Base-by-base conservation (phyloP, 2,329 filamentous ascomycete genomes). In the Hymenoscyphus repandus region DNA sequence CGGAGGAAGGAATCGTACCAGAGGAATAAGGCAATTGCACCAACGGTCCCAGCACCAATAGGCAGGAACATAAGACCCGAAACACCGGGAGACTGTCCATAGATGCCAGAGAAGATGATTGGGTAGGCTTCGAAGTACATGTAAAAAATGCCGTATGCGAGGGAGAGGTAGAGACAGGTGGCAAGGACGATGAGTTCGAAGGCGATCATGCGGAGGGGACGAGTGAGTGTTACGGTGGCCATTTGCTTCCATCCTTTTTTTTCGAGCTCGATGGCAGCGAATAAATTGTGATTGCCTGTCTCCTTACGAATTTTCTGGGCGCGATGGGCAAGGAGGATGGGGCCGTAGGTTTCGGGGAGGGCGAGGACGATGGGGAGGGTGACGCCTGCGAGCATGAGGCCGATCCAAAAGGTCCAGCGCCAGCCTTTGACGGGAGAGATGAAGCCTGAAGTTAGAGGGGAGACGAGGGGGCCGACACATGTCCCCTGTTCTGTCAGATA, bases 91-190 rank as follows among this genome's bases (percentile, higher is more conserved):
- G 72, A 76, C 74, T 86, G 82, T 58, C 68, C 62, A 64, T 87
- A 86, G 53, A 77, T 69, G 15, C 72, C 73, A 11, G 74, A 71
- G 62, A 83, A 86, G 52, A 86, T 78, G 17, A 83, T 71, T 3
- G 82, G 81, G 64, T 85, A 86, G 13, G 77, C 78, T 62, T 85
- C 80, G 60, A 86, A 86, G 66, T 75, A 85, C 52, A 75, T 77
- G 60, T 80, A 81, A 69, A 80, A 82, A 58, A 80, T 82, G 41
- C 72, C 78, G 65, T 84, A 86, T 53, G 78, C 76, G 53, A 85
- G 72, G 50, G 74, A 74, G 6, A 77, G 78, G 66, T 85, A 86
- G 31, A 82, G 53, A 59, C 81, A 78, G 1, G 79, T 74, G 59
- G 85, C 82, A 53, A 82, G 63, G 51, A 86, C 75, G n/a, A 82